Percentiles rank a stretch among this genome's conserved stretches.
These are phyloP conservation scores for Naegleria fowleri DNA, from an alignment of 208 protist species.

Conservation along the genomic window DNA sequence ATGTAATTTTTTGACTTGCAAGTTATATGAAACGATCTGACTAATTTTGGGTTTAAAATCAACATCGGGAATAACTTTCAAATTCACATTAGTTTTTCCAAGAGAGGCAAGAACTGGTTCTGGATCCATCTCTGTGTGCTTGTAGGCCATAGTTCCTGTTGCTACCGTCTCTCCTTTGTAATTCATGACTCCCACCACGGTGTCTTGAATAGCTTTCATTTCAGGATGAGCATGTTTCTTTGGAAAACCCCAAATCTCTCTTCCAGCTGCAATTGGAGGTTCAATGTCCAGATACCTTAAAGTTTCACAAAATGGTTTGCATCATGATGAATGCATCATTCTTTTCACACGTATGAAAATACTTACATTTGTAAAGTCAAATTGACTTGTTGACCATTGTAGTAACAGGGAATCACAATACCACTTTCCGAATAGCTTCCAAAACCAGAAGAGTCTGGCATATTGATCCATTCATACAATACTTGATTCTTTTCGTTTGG, in stretches of 20 bases:
- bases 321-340: too few species aligned
- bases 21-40: neutral
- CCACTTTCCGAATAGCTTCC: neutral
- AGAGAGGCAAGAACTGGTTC: neutral
- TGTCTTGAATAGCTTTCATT: neutral
- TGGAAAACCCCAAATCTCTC: slow-evolving; percentile 13
- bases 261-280: neutral
- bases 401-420: neutral
- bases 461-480: slow-evolving; percentile 17
- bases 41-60: neutral
- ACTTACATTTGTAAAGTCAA: neutral
- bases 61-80: slow-evolving; percentile 2
- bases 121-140: neutral
- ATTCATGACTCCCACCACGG: neutral
- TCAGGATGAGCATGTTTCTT: neutral
- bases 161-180: neutral
- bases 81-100: neutral
- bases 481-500: neutral
- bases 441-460: neutral
- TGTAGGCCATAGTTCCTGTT: neutral
- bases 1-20: neutral
- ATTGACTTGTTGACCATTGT: neutral
- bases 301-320: too few species aligned
- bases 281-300: neutral
- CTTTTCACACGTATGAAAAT: too few species aligned